Base-by-base conservation (phyloP, 768 basidiomycete genomes). In the Trametes elegans region DNA sequence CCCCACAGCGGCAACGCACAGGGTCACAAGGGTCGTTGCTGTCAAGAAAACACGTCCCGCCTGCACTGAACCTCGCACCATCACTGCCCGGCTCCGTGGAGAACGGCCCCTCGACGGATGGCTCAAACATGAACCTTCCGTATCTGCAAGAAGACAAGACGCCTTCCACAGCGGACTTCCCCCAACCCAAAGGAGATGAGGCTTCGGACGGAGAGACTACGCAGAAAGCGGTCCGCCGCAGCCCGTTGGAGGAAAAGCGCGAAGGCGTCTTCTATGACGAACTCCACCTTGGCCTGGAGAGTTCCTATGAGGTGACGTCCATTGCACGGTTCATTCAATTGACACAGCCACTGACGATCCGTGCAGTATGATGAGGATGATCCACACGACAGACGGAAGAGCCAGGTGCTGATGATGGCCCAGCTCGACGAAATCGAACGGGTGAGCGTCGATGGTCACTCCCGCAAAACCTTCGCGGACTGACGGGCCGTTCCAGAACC, bases 381-480 rank as follows among this genome's bases (percentile, higher is more conserved):
- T 62, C 85, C 86, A 39, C 76, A 89, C 63, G 89, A 90, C 69
- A 79, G 81, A 55, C 79, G 88, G 36, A 80, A 79, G 64, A 91
- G 88, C 66, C 90, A 91, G 61, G 79, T 83, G 60, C 70, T 86
- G 38, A 82, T 92, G 83, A 83, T 77, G 61, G 83, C 84, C 16
- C 80, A 87, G 66, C 71, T 93, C 21, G 90, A 93, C 65, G 86
- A 87, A 68, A 87, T 93, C 42, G 90, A 93, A 66, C 79, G 79
- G 76, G 88, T 79, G 42, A 44, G 51, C 27, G 61, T 63, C 63
- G 36, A 21, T 60, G 18, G 35, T 45, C 21, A 24, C 34, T 35
- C 38, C 41, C 55, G 36, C 4, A 10, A n/a, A 13, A 23, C 4
- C 18, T 11, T 32, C 13, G 6, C 28, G 2, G 44, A 7, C 27